Base-by-base conservation (phyloP, 768 basidiomycete genomes). In the Coprinopsis cinerea region DNA sequence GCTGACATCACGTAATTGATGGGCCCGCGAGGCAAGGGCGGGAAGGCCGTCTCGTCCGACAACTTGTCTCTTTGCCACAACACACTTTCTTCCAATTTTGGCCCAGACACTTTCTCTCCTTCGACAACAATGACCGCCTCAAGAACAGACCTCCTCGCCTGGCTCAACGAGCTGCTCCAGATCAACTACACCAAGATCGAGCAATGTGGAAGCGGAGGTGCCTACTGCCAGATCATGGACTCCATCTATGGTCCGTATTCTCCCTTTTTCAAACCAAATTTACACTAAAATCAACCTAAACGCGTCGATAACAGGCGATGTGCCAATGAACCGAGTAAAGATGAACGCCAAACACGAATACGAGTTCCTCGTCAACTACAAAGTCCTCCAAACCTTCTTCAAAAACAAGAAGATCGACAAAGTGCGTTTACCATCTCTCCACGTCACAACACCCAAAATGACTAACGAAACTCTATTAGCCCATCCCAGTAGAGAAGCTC, bases 271-370 rank as follows among this genome's bases (percentile, higher is more conserved):
- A 18, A 11, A 4, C 9, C 23, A 24, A 43, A 24, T 34, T 20
- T 14, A 35, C 61, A 58, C 56, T 39, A n/a, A n/a, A n/a, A n/a
- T n/a, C n/a, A n/a, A n/a, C n/a, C n/a, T n/a, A n/a, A n/a, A n/a
- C n/a, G n/a, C n/a, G n/a, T n/a, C n/a, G n/a, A n/a, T n/a, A 20
- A 9, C 61, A 95, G 92, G 87, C 58, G 91, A 97, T 69, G 54
- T 96, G 0, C 93, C 93, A 11, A 92, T 98, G 90, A 58, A 69
- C 28, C 79, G 87, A 54, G 94, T 99, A 59, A 98, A 97, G 76
- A 91, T 97, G 82, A 84, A 84, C 66, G 93, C 96, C 37, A 93
- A 83, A 71, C 89, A 91, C 61, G 91, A 96, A 64, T 97, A 96
- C 71, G 95, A 98, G 67, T 97, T 82, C 62, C 69, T 98, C 48